These are phyloP conservation scores for Beauveria medogensis DNA, from an alignment of 2,329 filamentous ascomycete genomes.

Conservation along the genomic window DNA sequence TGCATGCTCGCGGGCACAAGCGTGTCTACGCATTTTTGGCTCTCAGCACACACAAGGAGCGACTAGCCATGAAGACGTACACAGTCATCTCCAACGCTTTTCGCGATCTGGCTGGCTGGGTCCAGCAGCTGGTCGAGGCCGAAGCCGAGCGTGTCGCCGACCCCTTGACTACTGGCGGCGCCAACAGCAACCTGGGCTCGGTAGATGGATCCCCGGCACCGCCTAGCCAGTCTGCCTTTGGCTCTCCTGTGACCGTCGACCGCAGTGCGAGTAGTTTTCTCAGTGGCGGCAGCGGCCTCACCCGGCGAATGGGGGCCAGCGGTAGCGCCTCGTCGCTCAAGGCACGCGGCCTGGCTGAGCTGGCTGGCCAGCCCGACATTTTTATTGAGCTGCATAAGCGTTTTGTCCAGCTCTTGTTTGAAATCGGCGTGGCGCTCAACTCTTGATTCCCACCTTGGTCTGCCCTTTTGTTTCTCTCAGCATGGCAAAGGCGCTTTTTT, in stretches of 20 bases:
- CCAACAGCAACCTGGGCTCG: conserved; percentile 24
- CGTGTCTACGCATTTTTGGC: conserved; percentile 62
- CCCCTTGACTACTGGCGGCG: conserved; percentile 30
- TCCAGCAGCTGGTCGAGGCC: conserved; percentile 54
- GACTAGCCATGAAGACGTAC: conserved; percentile 58
- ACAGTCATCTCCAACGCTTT: conserved; percentile 54
- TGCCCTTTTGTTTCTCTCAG: conserved; percentile 9
- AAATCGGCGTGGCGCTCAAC: conserved; percentile 47
- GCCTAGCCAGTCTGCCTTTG: conserved; percentile 21
- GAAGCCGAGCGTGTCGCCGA: conserved; percentile 52
- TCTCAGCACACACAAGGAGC: conserved; percentile 56
- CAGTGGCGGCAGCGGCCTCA: conserved; percentile 47
- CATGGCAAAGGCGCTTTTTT: conserved; percentile 16
- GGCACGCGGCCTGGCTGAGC: conserved; percentile 54
- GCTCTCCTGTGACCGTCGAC: conserved; percentile 25
- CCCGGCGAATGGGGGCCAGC: conserved; percentile 49
- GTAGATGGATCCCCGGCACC: conserved; percentile 15
- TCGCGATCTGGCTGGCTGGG: conserved; percentile 56
- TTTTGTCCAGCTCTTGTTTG: conserved; percentile 55
- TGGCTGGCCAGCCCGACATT: conserved; percentile 59
- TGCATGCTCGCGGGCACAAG: conserved; percentile 59
- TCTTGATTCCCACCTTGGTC: conserved; percentile 25
- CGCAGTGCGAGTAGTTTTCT: conserved; percentile 48
- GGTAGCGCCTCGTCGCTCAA: conserved; percentile 48
- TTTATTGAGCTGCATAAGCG: conserved; percentile 58